Conservation (phyloP, 78 protist genomes). For the Acrasis kona region DNA sequence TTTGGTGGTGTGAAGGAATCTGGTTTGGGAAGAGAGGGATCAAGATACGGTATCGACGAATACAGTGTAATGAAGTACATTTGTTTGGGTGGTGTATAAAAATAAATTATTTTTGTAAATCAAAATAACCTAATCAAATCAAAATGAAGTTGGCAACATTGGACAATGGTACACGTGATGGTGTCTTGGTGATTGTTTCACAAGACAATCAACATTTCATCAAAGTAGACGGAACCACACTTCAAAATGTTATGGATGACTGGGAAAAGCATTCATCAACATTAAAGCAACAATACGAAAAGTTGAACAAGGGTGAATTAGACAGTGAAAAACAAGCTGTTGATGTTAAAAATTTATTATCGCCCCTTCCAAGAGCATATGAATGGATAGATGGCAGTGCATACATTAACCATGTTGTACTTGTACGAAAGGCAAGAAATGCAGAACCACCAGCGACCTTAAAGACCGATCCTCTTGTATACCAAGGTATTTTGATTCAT, state of each 20-base stretch:
- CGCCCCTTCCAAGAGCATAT: background rate
- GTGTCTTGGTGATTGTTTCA: background rate
- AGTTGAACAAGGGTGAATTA: background rate
- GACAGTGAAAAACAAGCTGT: background rate
- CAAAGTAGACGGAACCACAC: background rate
- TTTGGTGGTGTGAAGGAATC: constrained; percentile 43
- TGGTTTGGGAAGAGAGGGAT: constrained; percentile 46
- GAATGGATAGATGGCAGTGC: background rate
- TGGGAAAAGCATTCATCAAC: background rate
- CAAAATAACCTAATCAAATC: too few species aligned
- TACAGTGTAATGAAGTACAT: constrained; percentile 14
- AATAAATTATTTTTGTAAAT: too few species aligned
- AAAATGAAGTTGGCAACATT: background rate
- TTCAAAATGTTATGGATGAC: background rate
- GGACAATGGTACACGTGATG: background rate
- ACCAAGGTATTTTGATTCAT: too few species aligned
- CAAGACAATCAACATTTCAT: background rate
- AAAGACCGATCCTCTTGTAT: background rate
- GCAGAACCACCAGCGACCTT: background rate
- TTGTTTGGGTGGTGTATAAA: too few species aligned
- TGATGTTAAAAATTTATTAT: background rate
- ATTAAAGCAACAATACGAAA: background rate
- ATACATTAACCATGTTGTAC: background rate
- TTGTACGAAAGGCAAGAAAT: constrained; percentile 1
- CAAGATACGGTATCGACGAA: background rate